Base-by-base conservation (phyloP, 805 yeast species). In the Candida khao-thaluensis region DNA sequence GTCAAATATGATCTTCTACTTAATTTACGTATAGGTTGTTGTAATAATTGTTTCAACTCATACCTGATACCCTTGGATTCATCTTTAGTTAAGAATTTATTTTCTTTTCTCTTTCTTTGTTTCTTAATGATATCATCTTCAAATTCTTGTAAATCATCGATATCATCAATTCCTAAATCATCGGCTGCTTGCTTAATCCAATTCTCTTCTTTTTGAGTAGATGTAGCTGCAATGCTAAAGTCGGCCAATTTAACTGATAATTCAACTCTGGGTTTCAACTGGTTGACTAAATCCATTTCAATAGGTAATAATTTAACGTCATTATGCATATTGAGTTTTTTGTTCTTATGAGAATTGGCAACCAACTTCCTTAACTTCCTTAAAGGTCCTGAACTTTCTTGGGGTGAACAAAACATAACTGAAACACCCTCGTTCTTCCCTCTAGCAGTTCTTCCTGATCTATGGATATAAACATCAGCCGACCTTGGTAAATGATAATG, bases 381-480 rank as follows among this genome's bases (percentile, higher is more conserved):
- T 45, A 90, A 69, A 0, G 98, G 90, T 0, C 96, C 96, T 41
- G 88, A 74, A 0, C 95, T 88, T 57, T 93, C 99, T 44, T 85
- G 89, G 11, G 97, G 96, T 4, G 95, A 85, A 54, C 96, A 88
- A 38, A 93, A 69, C 77, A 89, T 81, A 35, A 93, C 82, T 2
- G 96, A 84, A n/a, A 93, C 96, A 71, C 99, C 99, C 57, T 86
- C 91, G 34, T 68, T 72, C 1, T 91, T 93, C 1, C 95, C 97
- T 71, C 99, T 83, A 0, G 95, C 98, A n/a, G 99, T 93, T 75
- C 99, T 81, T 45, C 99, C 99, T 1, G 96, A 86, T 60, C 99
- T 76, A 63, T 93, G 99, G 50, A 93, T 82, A 56, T 93, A 93
- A 36, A 88, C 81, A 56, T 93, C 99, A 0, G 97, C 97, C 11